Base-by-base conservation (phyloP, 768 basidiomycete species). In the Psilocybe azurescens region DNA sequence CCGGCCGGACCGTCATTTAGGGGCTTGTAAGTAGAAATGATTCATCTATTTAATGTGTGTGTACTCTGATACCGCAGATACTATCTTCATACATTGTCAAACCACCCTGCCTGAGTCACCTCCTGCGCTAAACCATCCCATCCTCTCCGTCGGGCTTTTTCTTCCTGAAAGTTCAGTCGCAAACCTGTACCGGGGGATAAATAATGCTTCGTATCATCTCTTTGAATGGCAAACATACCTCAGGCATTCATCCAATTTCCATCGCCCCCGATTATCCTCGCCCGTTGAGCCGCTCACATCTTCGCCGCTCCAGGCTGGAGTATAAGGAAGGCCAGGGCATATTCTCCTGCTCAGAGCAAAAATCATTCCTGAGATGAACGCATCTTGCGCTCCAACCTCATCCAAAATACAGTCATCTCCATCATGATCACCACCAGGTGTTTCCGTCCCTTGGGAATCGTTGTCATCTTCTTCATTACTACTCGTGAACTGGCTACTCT, bases 321-420 rank as follows among this genome's bases (percentile, higher is more conserved):
- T 87, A 73, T 91, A 94, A n/a, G 91, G 93, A 8, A 83, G 74
- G 0, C 93, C 91, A 33, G 93, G 93, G 51, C 88, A 75, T 56
- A 93, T 76, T 49, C 86, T 81, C 66, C 91, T 77, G 58, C 88
- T 93, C 65, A 95, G 71, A 0, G 92, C 86, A 73, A 86, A 94
- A 58, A 95, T 90, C 91, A 95, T 94, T 7, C 92, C 93, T 0
- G 90, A 88, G n/a, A 93, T 84, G 66, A 93, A 93, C 3, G 91
- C 92, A 60, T 91, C 89, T 66, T 93, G 89, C 1, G 89, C 88
- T 1, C 91, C 91, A 9, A 88, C 83, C 65, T 93, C 91, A 68
- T 93, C 92, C 7, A 87, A 76, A 2, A 83, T 74, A 28, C 78
- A 79, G 16, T 80, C 82, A 50, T 77, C 77, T 3, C 67, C 70